Evolutionary conservation across 768 basidiomycete genomes (phyloP), one percentile per base, ranked within the genome.

Genomic region (Amyloporia xantha): DNA sequence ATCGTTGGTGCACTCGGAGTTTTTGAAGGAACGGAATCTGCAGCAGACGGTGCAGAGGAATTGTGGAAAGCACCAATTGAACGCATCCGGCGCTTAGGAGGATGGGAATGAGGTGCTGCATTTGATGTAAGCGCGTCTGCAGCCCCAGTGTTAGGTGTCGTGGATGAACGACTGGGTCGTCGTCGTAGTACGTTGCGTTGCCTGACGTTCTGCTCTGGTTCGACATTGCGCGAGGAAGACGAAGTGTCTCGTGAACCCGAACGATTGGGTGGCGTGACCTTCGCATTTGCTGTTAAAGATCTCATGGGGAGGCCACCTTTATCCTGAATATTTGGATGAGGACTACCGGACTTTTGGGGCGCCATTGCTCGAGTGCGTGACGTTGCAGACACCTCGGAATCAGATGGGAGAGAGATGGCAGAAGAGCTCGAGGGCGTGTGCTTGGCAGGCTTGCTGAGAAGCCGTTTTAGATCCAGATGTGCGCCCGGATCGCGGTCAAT

Each of bases 391-490:
- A 45, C 42, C 35, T 64, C 63, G 1, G 61, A 58, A 52, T 61
- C 63, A 15, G 58, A 59, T 26, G 55, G 54, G 0, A 59, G 37
- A 5, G 62, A 62, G 7, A 58, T 45, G 41, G 54, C 49, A 12
- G 61, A 60, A 4, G 61, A 59, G 21, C 53, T 48, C 9, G 56
- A 57, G n/a, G 52, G 48, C 11, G 28, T 49, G 40, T 59, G 57
- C 25, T 37, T 51, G 3, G 61, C 58, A 12, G 63, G 63, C 52
- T 64, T 64, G 54, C 61, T 62, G 40, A 64, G 53, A 2, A 64
- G 57, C 2, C 63, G 54, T 41, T 64, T 64, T 41, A 64, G 54
- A 44, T 64, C 63, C 13, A 64, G 57, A 41, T 59, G 61, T 3
- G 54, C 47, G 43, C 53, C 48, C 6, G 59, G 56, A 21, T 60